phyloP scores from a whole-genome alignment of 495 filamentous ascomycete species.

The Staphylotrichum longicolle region DNA sequence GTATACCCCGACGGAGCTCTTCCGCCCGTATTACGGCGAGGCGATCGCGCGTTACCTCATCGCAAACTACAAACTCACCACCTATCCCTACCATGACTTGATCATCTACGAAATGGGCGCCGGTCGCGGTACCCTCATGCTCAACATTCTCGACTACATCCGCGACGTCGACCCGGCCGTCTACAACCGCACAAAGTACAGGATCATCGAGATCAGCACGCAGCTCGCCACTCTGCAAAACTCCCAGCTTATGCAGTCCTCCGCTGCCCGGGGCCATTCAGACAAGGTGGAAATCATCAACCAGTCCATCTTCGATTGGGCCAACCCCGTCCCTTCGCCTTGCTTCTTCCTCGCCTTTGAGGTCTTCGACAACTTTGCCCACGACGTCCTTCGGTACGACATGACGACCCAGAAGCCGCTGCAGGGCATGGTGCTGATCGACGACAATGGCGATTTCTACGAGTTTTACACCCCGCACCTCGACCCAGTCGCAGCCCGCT shows the following conservation, averaged over 20 bases:
- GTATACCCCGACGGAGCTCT: conserved; percentile 98
- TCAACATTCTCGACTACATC: conserved; percentile 96
- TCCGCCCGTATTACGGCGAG: conserved; percentile 95
- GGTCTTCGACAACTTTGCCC: conserved; percentile 97
- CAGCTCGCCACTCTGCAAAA: conserved; percentile 74
- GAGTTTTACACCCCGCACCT: conserved; percentile 81
- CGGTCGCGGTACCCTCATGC: conserved; percentile 95
- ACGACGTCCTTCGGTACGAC: conserved; percentile 91
- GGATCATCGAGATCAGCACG: conserved; percentile 90
- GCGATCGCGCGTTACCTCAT: conserved; percentile 92
- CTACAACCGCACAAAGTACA: conserved; percentile 90
- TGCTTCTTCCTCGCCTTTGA: conserved; percentile 99
- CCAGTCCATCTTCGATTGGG: conserved; percentile 91
- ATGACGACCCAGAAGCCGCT: conserved; percentile 67
- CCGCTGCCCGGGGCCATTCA: conserved; percentile 68
- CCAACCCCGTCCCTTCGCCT: conserved; percentile 74
- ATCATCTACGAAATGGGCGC: conserved; percentile 99
- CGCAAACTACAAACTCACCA: conserved; percentile 89
- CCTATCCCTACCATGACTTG: conserved; percentile 94
- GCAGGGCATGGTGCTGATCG: conserved; percentile 85
- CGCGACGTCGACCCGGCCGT: conserved; percentile 84
- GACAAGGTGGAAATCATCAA: conserved; percentile 92
- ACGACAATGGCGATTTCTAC: conserved; percentile 81
- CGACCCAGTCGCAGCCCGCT: conserved; percentile 80
- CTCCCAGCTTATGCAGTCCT: conserved; percentile 61